Percentiles rank a stretch among this genome's conserved stretches.
Conservation (phyloP, 371 early-diverging fungal genomes). For the Fennellomyces sp. region DNA sequence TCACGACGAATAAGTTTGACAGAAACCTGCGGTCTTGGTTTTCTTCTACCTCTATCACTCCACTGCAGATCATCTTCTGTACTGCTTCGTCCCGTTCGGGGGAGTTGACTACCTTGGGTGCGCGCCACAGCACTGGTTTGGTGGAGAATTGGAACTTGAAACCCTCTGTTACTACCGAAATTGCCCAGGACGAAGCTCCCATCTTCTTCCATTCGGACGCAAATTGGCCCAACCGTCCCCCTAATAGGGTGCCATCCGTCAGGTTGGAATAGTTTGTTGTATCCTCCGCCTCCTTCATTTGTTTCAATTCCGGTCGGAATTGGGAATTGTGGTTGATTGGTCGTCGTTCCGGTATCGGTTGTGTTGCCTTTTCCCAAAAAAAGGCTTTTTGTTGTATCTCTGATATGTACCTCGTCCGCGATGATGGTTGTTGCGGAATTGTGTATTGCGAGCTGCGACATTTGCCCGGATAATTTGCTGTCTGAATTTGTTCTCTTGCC, state of each 20-base stretch:
- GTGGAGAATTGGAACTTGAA: background rate
- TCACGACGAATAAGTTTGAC: slow-evolving; percentile 3
- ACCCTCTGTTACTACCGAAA: background rate
- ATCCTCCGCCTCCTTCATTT: background rate
- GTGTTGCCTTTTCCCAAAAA: too few species aligned
- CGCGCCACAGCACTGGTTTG: background rate
- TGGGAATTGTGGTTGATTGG: too few species aligned
- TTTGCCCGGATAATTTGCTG: too few species aligned
- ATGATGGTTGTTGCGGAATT: too few species aligned
- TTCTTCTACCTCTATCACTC: background rate
- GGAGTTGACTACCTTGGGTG: background rate
- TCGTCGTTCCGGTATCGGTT: too few species aligned
- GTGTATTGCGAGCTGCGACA: too few species aligned
- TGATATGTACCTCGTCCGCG: too few species aligned
- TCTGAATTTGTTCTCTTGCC: too few species aligned
- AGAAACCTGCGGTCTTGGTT: background rate
- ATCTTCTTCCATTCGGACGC: background rate
- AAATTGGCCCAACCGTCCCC: background rate
- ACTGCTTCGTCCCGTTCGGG: background rate
- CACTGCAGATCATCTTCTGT: background rate
- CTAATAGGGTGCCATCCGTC: background rate
- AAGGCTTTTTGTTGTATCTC: too few species aligned
- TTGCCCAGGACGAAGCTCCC: background rate
- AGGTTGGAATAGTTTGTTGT: background rate
- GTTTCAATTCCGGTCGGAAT: too few species aligned